These are phyloP conservation scores for Tetrahymena malaccensis DNA, from an alignment of 73 alveolate genomes.

Conservation along the genomic window DNA sequence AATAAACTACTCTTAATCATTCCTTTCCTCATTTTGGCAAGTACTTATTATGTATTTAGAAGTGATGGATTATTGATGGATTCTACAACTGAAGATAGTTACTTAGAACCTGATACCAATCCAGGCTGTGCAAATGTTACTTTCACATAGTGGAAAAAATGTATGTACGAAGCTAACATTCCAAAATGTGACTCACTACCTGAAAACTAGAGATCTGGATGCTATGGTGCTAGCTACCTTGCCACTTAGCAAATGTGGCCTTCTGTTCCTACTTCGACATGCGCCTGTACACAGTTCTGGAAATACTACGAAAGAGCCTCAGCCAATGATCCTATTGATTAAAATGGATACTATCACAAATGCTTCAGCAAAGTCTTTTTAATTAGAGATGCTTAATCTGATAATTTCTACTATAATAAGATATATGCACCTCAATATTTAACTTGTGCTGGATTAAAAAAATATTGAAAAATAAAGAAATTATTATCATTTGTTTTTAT, in stretches of 20 bases:
- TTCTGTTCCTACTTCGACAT: background rate
- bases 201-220: background rate
- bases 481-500: too few relatives aligned
- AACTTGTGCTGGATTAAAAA: background rate
- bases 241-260: background rate
- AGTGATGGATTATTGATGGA: background rate
- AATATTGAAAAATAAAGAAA: background rate
- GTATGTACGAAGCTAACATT: background rate
- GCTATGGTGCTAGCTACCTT: background rate
- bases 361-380: background rate
- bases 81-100: background rate
- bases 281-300: background rate
- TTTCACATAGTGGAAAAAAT: background rate
- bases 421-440: background rate
- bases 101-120: background rate
- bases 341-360: background rate
- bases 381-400: background rate
- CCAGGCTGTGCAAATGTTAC: background rate
- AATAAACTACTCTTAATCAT: background rate
- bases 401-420: background rate
- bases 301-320: background rate
- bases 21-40: background rate
- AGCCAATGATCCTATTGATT: background rate
- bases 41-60: background rate
- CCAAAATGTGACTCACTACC: background rate